Evolutionary conservation across 148 eudicot species (phyloP), one percentile per base, ranked within the genome.

Genomic region (Mesembryanthemum crystallinum): DNA sequence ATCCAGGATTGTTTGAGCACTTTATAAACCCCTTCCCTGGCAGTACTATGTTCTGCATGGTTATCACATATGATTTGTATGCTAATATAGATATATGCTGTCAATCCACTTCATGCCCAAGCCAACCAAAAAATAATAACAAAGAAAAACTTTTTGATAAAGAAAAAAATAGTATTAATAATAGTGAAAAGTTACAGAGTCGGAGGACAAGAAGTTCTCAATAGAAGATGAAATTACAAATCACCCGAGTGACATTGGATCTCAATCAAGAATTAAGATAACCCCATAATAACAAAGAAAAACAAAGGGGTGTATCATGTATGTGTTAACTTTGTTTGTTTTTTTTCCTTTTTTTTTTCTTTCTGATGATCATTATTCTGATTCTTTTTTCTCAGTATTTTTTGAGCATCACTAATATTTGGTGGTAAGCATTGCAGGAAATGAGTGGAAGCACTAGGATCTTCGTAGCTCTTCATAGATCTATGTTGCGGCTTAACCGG

Each of bases 401-500:
- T 27, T 72, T 29, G 29, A n/a, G 72, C 70, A 8, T 58, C 5
- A 47, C 23, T 23, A 15, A 29, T 59, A 27, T 28, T 73, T 33
- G 59, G 4, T 72, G 51, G 43, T 55, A 30, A 58, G 11, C 24
- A 60, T 63, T 78, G 80, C 83, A 94, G 98, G 98, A 92, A 83
- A 82, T 89, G 73, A 71, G 87, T 60, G 98, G 98, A 80, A 89
- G 98, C 81, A 95, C 92, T 76, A 77, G 83, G 81, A 82, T 89
- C 60, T 95, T 95, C 78, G 60, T 92, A 78, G 96, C 98, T 77
- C 89, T 95, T 45, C 94, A 90, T 76, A 87, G 87, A 80, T 89
- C 97, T 84, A 92, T 95, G 98, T 72, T 90, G 80, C 88, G 84
- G 63, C 95, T 92, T 51, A 86, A 84, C 29, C 94, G 97, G 97